These are phyloP conservation scores for Boletus calvinii DNA, from an alignment of 1,284 basidiomycete species.

Conservation along the genomic window DNA sequence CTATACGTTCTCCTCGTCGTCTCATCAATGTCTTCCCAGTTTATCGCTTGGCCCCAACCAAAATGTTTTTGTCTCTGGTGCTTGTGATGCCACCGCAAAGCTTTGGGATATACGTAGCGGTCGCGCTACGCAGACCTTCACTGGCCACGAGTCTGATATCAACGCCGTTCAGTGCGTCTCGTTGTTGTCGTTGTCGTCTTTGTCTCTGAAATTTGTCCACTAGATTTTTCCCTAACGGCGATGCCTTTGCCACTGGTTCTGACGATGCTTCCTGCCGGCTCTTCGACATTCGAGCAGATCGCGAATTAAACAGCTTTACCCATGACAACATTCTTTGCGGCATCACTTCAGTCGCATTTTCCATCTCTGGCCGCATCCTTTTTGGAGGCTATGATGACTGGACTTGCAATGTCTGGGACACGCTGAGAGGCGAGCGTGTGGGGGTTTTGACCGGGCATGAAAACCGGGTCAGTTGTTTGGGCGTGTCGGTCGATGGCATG, in stretches of 20 bases:
- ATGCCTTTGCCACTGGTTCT: conserved; percentile 98
- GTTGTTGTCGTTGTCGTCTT: conserved; percentile 16
- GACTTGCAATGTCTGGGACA: conserved; percentile 99
- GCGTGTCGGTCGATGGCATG: conserved; percentile 95
- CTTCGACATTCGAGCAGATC: conserved; percentile 96
- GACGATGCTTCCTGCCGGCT: conserved; percentile 98
- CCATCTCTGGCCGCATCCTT: conserved; percentile 92
- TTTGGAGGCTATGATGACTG: conserved; percentile 99
- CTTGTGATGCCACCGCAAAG: conserved; percentile 97
- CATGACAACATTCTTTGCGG: conserved; percentile 99
- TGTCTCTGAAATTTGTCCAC: conserved; percentile 15
- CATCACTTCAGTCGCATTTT: conserved; percentile 98
- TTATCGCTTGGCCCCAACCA: conserved; percentile 92
- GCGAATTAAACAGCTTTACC: conserved; percentile 94
- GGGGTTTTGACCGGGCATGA: conserved; percentile 97
- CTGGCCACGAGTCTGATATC: conserved; percentile 98
- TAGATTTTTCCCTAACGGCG: conserved; percentile 99
- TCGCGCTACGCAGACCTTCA: conserved; percentile 97
- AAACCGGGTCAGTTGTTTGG: conserved; percentile 95
- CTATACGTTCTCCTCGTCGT: conserved; percentile 6
- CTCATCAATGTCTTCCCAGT: conserved; percentile 44
- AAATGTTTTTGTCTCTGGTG: conserved; percentile 97
- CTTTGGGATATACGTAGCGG: conserved; percentile 98
- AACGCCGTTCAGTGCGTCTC: conserved; percentile 91
- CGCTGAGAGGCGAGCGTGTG: conserved; percentile 95